These are phyloP conservation scores for Simplicillium aogashimaense DNA, from an alignment of 2,329 filamentous ascomycete species.

Conservation along the genomic window DNA sequence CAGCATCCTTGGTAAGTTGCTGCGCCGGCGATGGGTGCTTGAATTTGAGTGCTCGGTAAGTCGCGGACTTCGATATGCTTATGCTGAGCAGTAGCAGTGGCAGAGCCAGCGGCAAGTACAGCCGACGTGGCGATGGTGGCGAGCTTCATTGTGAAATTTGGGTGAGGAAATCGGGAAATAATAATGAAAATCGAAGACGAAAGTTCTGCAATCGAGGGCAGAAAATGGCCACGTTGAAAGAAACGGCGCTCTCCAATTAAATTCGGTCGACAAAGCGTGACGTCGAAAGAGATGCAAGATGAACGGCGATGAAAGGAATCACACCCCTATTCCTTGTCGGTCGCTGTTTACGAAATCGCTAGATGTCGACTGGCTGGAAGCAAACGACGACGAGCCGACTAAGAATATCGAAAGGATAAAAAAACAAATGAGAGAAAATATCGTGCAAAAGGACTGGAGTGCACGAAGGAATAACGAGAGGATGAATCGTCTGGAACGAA, in stretches of 20 bases:
- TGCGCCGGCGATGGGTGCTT: neutral
- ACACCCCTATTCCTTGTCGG: no score
- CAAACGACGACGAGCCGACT: neutral
- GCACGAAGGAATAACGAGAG: conserved; percentile 6
- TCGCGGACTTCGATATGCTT: neutral
- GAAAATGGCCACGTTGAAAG: no score
- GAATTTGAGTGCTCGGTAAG: no score
- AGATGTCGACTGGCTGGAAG: no score
- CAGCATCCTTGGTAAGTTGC: conserved; percentile 38
- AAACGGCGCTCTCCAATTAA: no score
- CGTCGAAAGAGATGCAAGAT: no score
- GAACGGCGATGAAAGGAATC: no score
- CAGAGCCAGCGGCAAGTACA: conserved; percentile 10
- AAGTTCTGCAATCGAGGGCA: no score
- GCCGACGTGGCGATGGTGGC: conserved; percentile 17
- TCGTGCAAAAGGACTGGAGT: conserved; percentile 5
- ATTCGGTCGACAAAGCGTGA: no score
- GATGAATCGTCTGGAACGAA: conserved; percentile 5
- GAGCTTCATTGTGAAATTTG: conserved; percentile 18
- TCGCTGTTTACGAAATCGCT: no score
- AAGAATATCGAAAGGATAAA: conserved; percentile 1
- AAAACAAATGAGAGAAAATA: conserved; percentile 2
- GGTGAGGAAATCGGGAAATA: no score
- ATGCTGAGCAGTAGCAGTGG: neutral
- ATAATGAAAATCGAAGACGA: no score